Base-by-base conservation (phyloP, 2,329 filamentous ascomycete species). In the Eurotiales sp. region DNA sequence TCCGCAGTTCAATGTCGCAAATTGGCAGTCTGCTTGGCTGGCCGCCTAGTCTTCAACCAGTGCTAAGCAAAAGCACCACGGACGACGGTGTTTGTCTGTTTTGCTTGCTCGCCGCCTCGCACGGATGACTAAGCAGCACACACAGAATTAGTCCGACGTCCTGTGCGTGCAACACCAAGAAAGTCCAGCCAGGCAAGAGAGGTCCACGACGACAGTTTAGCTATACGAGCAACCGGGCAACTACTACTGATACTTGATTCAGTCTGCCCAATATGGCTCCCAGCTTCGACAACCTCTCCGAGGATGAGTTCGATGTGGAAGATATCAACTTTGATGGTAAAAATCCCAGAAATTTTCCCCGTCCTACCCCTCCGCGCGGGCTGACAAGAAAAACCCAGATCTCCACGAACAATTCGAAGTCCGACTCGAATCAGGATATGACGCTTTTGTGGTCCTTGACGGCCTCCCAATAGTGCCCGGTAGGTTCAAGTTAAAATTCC, bases 381-480 rank as follows among this genome's bases (percentile, higher is more conserved):
- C 57, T 57, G 42, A 58, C 53, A 32, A 21, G 46, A 51, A 40
- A 53, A 22, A 43, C 51, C n/a, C 57, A 80, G 92, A 99, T 75
- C 81, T 99, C 61, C 83, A 86, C 70, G 91, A 95, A 72, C 90
- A 95, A 73, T 96, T 91, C 70, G 90, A 97, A 75, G 91, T 97
- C 57, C 89, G 92, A 69, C 80, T 97, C 59, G 93, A 99, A 72
- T 89, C 95, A 72, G 93, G 93, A 53, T 87, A 96, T 64, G 93
- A 99, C 70, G 87, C 90, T 58, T 99, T 99, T 67, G 88, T 99
- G 59, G 91, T 97, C 56, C 83, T 97, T 68, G 93, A 99, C 72
- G 93, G 93, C 59, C 83, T 99, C 39, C 93, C 93, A 59, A 77
- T 87, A 58, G 92, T 99, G 58, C 42, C 52, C 22, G 51, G 51